Conservation (phyloP, 2,329 filamentous ascomycete species). For the Pyrenophora teres region DNA sequence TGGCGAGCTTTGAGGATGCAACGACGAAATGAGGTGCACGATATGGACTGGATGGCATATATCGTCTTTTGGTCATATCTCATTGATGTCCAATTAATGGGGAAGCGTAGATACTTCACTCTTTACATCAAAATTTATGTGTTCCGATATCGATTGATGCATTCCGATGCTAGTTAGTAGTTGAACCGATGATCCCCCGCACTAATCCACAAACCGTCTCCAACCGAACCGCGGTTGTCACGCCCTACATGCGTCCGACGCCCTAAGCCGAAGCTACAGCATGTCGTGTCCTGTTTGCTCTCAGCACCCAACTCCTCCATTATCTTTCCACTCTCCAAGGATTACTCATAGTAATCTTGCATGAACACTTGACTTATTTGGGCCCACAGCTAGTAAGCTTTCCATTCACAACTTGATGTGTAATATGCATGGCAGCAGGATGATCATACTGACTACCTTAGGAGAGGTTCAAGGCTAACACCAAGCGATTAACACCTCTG, state of each 20-base stretch:
- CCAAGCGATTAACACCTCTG: background rate
- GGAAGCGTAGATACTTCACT: background rate
- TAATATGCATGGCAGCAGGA: background rate
- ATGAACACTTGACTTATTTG: background rate
- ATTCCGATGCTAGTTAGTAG: slow-evolving; percentile 12
- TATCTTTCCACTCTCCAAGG: background rate
- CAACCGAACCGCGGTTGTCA: slow-evolving; percentile 27
- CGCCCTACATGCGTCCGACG: slow-evolving; percentile 12
- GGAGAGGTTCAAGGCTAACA: background rate
- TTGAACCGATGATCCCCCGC: slow-evolving; percentile 9
- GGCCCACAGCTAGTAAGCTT: slow-evolving; percentile 7
- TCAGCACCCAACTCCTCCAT: background rate
- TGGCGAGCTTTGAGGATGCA: slow-evolving; percentile 45
- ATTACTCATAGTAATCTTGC: background rate
- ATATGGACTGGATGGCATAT: background rate
- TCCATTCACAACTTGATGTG: background rate
- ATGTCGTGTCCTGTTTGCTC: background rate
- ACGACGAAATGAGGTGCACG: slow-evolving; percentile 27
- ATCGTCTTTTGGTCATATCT: background rate
- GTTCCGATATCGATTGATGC: slow-evolving; percentile 4
- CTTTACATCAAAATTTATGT: background rate
- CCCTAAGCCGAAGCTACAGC: slow-evolving; percentile 14
- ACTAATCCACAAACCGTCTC: slow-evolving; percentile 16
- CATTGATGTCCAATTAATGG: too few species aligned
- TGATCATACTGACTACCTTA: background rate